Conservation (phyloP, 176 grass and related monocot species). For the Aechmea fasciata region DNA sequence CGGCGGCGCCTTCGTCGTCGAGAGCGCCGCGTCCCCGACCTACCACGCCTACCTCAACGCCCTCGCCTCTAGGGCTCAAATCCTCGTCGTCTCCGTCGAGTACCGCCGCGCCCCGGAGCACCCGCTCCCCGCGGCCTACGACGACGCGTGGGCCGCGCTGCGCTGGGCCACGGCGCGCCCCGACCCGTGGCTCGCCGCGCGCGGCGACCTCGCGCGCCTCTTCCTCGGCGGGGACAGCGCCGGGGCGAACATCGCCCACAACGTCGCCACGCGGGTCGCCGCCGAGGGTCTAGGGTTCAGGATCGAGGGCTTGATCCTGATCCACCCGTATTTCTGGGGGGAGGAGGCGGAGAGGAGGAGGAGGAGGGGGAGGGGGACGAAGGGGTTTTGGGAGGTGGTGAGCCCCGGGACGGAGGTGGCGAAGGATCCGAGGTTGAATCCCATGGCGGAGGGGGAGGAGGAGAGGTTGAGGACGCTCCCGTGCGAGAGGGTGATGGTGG, state of each 20-base stretch:
- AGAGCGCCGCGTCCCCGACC: constrained; percentile 30
- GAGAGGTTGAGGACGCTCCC: neutral
- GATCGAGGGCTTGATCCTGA: constrained; percentile 34
- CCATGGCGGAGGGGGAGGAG: constrained; percentile 16
- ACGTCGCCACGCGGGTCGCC: constrained; percentile 22
- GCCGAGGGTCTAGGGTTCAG: constrained; percentile 1
- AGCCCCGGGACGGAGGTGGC: constrained; percentile 13
- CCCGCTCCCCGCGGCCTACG: constrained; percentile 41
- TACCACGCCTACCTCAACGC: constrained; percentile 21
- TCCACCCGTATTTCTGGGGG: constrained; percentile 39
- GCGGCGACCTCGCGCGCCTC: constrained; percentile 12
- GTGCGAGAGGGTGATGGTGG: constrained; percentile 12
- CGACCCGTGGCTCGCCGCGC: neutral
- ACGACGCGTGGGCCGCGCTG: constrained; percentile 5
- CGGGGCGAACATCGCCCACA: constrained; percentile 51
- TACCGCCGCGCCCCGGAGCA: constrained; percentile 38
- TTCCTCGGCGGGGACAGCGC: constrained; percentile 61
- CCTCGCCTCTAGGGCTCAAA: constrained; percentile 26
- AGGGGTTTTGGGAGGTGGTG: constrained; percentile 25
- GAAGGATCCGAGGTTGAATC: constrained; percentile 49
- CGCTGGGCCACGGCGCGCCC: constrained; percentile 17
- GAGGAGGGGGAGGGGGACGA: neutral
- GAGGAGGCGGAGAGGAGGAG: neutral
- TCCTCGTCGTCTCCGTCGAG: constrained; percentile 30
- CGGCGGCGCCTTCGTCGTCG: constrained; percentile 22